These are phyloP conservation scores for Babesia bigemina DNA, from an alignment of 169 alveolate species.

Conservation along the genomic window DNA sequence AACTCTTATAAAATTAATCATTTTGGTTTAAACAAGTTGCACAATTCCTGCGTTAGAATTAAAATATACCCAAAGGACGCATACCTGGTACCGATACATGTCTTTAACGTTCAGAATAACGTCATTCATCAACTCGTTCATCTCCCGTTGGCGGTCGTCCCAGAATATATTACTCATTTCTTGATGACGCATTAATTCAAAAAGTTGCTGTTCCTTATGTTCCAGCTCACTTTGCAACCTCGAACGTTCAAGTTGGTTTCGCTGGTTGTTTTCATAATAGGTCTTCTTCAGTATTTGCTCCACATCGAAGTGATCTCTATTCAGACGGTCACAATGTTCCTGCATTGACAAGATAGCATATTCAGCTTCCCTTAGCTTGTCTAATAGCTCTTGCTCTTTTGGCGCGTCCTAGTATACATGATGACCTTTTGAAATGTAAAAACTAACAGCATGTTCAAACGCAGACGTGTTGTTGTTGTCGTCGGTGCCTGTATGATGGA, in stretches of 20 bases:
- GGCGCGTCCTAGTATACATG: background rate
- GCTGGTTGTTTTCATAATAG: conserved; percentile 40
- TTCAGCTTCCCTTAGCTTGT: conserved; percentile 51
- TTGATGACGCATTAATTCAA: conserved; percentile 8
- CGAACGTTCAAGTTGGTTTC: conserved; percentile 10
- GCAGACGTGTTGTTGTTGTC: no score
- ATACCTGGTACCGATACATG: conserved; percentile 38
- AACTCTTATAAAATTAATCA: background rate
- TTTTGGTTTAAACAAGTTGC: conserved; percentile 13
- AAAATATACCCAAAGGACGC: background rate
- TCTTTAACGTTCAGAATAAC: conserved; percentile 55
- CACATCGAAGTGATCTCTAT: conserved; percentile 48
- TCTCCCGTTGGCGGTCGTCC: conserved; percentile 51
- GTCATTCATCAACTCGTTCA: conserved; percentile 55
- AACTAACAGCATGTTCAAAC: no score
- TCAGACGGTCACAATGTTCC: conserved; percentile 18
- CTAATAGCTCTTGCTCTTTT: conserved; percentile 14
- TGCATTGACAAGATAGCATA: conserved; percentile 29
- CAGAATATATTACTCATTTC: conserved; percentile 22
- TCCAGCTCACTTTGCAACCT: conserved; percentile 22
- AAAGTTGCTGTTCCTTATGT: conserved; percentile 32
- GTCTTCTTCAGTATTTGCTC: conserved; percentile 58
- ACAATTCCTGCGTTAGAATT: conserved; percentile 6
- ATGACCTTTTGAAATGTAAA: no score
- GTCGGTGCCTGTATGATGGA: no score